Base-by-base conservation (phyloP, 2,329 filamentous ascomycete species). In the Xylariaceae sp. region DNA sequence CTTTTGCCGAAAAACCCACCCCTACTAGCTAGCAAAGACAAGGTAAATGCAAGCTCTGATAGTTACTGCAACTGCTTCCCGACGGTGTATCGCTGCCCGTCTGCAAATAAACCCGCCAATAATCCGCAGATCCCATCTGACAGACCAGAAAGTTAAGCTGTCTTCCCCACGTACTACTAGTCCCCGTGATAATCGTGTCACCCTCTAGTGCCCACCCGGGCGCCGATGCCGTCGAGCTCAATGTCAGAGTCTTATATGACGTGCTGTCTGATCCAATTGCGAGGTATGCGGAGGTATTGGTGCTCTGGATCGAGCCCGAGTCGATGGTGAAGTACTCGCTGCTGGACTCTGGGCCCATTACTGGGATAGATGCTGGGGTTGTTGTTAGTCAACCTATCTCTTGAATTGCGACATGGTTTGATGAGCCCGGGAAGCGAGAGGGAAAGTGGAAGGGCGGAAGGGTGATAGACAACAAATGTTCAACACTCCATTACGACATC, bases 111-210 rank as follows among this genome's bases (percentile, higher is more conserved):
- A 81, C 58, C 64, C 78, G 75, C 65, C 76, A 81, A 45, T 76
- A 80, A 6, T 65, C 62, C 1, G 67, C 31, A 2, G 62, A 67
- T 12, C 69, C 68, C 12, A 74, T 63, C 53, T 71, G 66, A 59
- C 78, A 81, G 11, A 70, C 77, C 2, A 81, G 64, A 62, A 79
- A 80, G 58, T 81, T 80, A 47, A 81, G 68, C 63, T 80, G 63
- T 14, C 63, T 52, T 10, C 63, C 63, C 55, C 55, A 65, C 14
- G 34, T 31, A 52, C 63, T 66, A 41, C 50, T 54, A 46, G 51
- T 56, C 33, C 53, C 50, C 14, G 63, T 66, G 43, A 65, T 63
- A 48, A 65, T 65, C 10, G 62, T 65, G 18, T 64, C 62, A 28
- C 63, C 73, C 61, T 75, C 78, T 48, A 81, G 66, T 3, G 71